Evolutionary conservation across 129 eudicot species (phyloP).

Genomic region (Arctium lappa): DNA sequence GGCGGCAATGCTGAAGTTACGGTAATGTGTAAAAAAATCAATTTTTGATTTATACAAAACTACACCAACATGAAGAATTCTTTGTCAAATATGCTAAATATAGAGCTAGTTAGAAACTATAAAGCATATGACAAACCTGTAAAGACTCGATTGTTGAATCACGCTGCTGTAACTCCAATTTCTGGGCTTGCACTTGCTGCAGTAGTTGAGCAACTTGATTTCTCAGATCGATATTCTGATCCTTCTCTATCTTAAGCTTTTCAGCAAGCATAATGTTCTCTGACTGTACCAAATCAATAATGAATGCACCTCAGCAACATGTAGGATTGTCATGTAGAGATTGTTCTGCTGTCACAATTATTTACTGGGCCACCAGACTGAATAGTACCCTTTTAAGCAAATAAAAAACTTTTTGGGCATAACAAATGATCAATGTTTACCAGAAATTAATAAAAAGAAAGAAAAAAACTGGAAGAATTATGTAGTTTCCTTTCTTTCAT

Average conservation of each 20-base stretch:
- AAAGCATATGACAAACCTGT: slow-evolving; percentile 55
- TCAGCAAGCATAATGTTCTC: slow-evolving; percentile 79
- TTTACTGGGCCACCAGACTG: not conserved
- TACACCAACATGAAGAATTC: not conserved
- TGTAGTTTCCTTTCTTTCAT: not conserved
- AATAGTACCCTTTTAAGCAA: not conserved
- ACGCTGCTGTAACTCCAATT: slow-evolving; percentile 65
- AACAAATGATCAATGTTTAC: not conserved
- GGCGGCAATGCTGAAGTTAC: not conserved
- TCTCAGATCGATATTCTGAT: slow-evolving; percentile 73
- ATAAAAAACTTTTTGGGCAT: not conserved
- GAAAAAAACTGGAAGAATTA: not conserved
- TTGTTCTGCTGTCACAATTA: not conserved
- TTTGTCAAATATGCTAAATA: not conserved
- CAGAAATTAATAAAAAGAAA: not conserved
- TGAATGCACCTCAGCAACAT: slow-evolving; percentile 3
- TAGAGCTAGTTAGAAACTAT: not conserved
- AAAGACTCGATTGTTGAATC: slow-evolving; percentile 72
- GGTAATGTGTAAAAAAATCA: not conserved
- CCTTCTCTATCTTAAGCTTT: slow-evolving; percentile 76
- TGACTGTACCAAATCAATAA: slow-evolving; percentile 44
- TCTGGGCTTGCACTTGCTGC: slow-evolving; percentile 77
- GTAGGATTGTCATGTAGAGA: not conserved
- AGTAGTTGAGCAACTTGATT: slow-evolving; percentile 72
- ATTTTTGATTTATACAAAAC: not conserved